These are phyloP conservation scores for Rhizophagus prolifer DNA, from an alignment of 192 early-diverging fungal genomes.

Conservation along the genomic window DNA sequence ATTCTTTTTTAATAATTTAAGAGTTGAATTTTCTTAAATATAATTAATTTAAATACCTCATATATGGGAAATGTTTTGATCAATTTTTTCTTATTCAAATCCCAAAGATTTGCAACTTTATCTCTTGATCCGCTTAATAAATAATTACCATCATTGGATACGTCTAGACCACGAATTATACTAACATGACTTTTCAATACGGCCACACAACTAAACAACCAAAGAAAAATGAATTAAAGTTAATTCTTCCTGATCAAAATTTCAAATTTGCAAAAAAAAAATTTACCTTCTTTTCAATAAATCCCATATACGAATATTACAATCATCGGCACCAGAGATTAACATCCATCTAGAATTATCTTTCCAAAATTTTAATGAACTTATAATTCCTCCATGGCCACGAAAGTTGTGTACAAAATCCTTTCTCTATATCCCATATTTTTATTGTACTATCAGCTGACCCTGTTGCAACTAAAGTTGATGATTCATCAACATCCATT, in stretches of 20 bases:
- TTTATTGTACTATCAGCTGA: constrained; percentile 93
- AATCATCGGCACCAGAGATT: constrained; percentile 89
- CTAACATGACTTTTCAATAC: constrained; percentile 85
- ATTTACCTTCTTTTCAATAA: constrained; percentile 66
- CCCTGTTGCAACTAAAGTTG: constrained; percentile 93
- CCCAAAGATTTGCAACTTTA: constrained; percentile 89
- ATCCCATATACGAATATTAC: constrained; percentile 89
- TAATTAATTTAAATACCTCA: constrained; percentile 46
- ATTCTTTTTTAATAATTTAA: background rate
- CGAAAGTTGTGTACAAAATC: constrained; percentile 93
- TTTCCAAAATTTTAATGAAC: constrained; percentile 81
- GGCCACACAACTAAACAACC: constrained; percentile 54
- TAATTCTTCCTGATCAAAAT: background rate
- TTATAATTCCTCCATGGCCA: constrained; percentile 88
- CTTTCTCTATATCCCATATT: constrained; percentile 93
- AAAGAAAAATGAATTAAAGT: background rate
- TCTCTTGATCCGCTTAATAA: constrained; percentile 89
- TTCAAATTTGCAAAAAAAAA: background rate
- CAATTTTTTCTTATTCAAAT: constrained; percentile 61
- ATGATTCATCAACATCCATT: constrained; percentile 88
- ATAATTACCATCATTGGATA: constrained; percentile 65
- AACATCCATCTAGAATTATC: constrained; percentile 59
- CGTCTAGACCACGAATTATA: constrained; percentile 86
- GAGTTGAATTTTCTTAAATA: constrained; percentile 1
- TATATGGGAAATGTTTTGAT: constrained; percentile 83